phyloP scores from a whole-genome alignment of 2,329 filamentous ascomycete genomes.

The Penicillium digitatum region DNA sequence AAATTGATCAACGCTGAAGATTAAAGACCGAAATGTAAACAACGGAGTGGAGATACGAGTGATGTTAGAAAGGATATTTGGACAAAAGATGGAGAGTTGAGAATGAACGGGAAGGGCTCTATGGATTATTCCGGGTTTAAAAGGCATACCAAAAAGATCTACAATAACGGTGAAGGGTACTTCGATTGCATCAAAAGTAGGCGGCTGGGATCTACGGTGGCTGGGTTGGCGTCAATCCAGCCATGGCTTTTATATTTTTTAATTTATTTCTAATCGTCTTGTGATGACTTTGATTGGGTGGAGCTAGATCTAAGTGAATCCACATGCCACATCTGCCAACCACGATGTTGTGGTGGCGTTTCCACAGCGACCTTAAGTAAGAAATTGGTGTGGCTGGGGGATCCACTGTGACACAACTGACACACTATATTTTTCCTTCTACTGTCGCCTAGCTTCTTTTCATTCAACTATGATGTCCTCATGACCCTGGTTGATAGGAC shows the following conservation, averaged over 20 bases:
- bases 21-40: slow-evolving; percentile 3
- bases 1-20: slow-evolving; percentile 2
- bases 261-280: slow-evolving; percentile 5
- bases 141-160: not conserved
- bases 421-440: not conserved
- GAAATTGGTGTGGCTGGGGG: slow-evolving; percentile 21
- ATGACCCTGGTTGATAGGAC: not conserved
- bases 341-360: slow-evolving; percentile 4
- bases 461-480: slow-evolving; percentile 11
- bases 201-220: slow-evolving; percentile 25
- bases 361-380: slow-evolving; percentile 4
- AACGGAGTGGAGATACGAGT: not conserved
- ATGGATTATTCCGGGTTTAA: slow-evolving; percentile 4
- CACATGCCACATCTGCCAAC: slow-evolving; percentile 5
- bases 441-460: slow-evolving; percentile 25
- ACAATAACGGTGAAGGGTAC: slow-evolving; percentile 6
- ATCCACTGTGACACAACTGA: slow-evolving; percentile 10
- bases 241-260: slow-evolving; percentile 6
- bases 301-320: not conserved
- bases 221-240: slow-evolving; percentile 16
- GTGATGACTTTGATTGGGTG: slow-evolving; percentile 1
- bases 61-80: not conserved
- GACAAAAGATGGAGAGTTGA: not conserved
- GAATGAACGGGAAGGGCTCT: not conserved
- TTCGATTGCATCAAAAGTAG: slow-evolving; percentile 19